Percentiles rank a stretch among this genome's conserved stretches.
Conservation (phyloP, 495 filamentous ascomycete species). For the Podospora tetraspora region DNA sequence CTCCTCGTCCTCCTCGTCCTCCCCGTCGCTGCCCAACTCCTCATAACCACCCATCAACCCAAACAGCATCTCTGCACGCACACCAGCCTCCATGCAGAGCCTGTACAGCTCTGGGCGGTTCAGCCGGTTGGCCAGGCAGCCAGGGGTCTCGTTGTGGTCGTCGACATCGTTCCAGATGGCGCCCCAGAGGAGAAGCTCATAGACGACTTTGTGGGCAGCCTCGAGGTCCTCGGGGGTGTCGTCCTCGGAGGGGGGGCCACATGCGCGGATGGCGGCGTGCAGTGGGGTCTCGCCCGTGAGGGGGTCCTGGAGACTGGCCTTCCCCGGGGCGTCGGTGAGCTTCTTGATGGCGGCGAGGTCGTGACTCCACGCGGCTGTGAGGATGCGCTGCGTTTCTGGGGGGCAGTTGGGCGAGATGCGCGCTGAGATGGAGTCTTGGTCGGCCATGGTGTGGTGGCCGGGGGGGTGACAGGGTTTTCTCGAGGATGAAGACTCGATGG, state of each 20-base stretch:
- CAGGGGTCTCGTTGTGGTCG: constrained; percentile 78
- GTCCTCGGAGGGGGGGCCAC: constrained; percentile 48
- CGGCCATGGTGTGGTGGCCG: constrained; percentile 17
- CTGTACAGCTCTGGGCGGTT: constrained; percentile 71
- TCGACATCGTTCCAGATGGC: constrained; percentile 98
- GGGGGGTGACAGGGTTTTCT: no score
- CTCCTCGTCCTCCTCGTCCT: constrained; percentile 54
- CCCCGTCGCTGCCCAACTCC: constrained; percentile 56
- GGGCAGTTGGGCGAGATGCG: constrained; percentile 46
- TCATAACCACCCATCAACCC: constrained; percentile 73
- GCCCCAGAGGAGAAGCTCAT: constrained; percentile 74
- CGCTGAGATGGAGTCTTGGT: constrained; percentile 37
- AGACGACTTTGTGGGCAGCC: constrained; percentile 58
- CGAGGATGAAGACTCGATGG: no score
- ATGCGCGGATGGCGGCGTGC: constrained; percentile 84
- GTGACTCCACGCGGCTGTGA: constrained; percentile 80
- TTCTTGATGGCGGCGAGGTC: constrained; percentile 67
- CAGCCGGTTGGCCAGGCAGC: constrained; percentile 73
- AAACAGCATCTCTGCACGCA: constrained; percentile 82
- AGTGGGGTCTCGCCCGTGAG: constrained; percentile 83
- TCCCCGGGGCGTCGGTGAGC: constrained; percentile 59
- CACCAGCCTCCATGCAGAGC: constrained; percentile 83
- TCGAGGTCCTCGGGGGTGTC: constrained; percentile 45
- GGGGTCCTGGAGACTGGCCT: constrained; percentile 73
- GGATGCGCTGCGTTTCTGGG: constrained; percentile 49